phyloP scores from a whole-genome alignment of 805 yeast genomes.

The Saccharomycopsis sp. region DNA sequence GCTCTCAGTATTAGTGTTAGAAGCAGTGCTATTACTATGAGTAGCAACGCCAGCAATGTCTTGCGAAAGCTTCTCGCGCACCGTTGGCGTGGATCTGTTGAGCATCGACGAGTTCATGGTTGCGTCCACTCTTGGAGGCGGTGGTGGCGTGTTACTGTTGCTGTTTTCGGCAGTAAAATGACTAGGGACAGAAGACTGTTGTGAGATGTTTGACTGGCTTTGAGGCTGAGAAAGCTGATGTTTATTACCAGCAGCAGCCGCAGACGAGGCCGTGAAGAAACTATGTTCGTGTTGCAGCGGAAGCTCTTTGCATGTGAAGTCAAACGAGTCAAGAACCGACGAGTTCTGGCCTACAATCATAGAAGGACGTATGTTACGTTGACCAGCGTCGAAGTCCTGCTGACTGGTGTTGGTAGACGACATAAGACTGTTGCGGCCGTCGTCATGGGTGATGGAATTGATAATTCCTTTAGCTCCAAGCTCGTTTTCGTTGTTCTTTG shows the following conservation, averaged over 20 bases:
- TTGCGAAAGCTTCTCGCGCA: constrained; percentile 8
- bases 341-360: not conserved
- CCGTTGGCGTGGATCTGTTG: constrained; percentile 6
- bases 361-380: not conserved
- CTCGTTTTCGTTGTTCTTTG: not conserved
- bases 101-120: not conserved
- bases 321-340: not conserved
- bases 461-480: too few relatives aligned
- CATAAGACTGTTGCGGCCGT: not conserved
- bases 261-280: too few relatives aligned
- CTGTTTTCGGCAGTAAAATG: not conserved
- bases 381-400: not conserved
- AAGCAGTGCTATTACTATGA: not conserved
- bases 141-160: not conserved
- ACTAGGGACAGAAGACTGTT: not conserved
- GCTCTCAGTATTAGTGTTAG: not conserved
- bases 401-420: not conserved
- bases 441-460: not conserved
- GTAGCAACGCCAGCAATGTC: not conserved
- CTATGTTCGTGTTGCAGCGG: too few relatives aligned
- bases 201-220: not conserved
- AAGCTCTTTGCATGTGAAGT: not conserved
- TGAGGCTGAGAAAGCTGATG: not conserved
- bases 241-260: too few relatives aligned
- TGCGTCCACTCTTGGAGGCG: not conserved